Base-by-base conservation (phyloP, 805 yeast species). In the Sugiyamaella floridensis region DNA sequence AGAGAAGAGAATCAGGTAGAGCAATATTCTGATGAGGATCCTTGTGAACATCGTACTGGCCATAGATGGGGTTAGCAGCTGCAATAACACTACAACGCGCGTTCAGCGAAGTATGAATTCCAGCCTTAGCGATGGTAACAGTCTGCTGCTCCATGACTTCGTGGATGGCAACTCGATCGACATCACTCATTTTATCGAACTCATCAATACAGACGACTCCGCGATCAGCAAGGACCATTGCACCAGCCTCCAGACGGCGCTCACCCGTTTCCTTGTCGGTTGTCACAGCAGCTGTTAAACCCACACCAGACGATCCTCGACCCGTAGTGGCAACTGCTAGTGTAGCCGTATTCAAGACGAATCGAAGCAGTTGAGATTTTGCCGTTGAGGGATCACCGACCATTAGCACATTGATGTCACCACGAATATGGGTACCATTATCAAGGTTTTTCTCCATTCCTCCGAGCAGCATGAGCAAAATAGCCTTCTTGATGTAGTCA, bases 61-160 rank as follows among this genome's bases (percentile, higher is more conserved):
- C 98, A 70, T 82, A 90, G 1, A 92, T 89, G 0, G 99, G 99
- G 68, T 92, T 92, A 7, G 99, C 99, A 34, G 99, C 99, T 0
- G 98, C 98, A 59, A 92, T 80, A 15, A 92, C 98, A 28, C 96
- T 86, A 73, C 98, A 92, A 63, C 99, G 81, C 12, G 99, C 98
- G 66, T 92, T 92, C 60, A 92, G 77, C 5, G 98, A 86, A 1
- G 98, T 90, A 69, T 92, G 97, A 63, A 92, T 92, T 58, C 99
- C 99, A 4, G 98, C 99, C 69, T 92, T 92, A 49, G 98, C 96
- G 64, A 92, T 90, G 1, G 98, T 90, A 28, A 92, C 97, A 0
- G 99, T 93, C 70, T 93, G 99, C 72, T 93, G 99, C 74, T 93
- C 99, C 99, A 93, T 93, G 48, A 93, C 99, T 78, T 93, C 99